Evolutionary conservation across 2,329 filamentous ascomycete genomes (phyloP).

Genomic region (Fusarium dlaminii): DNA sequence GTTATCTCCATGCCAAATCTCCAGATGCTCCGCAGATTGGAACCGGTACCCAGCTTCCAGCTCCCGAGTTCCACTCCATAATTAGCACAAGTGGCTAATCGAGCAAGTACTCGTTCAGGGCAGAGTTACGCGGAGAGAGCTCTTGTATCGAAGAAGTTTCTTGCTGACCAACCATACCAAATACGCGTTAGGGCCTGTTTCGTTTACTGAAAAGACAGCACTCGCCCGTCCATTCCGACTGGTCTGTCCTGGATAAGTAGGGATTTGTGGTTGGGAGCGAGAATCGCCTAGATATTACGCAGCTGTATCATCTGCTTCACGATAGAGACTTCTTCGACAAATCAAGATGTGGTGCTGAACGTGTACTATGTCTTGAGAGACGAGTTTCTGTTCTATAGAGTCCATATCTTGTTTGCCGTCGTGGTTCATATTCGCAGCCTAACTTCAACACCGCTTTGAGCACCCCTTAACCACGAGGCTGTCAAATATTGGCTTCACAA

Average conservation of each 20-base stretch:
- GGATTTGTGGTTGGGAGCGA: background rate
- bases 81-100: slow-evolving; percentile 33
- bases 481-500: slow-evolving; percentile 11
- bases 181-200: slow-evolving; percentile 28
- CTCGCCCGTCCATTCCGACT: slow-evolving; percentile 34
- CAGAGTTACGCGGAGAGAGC: slow-evolving; percentile 28
- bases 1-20: slow-evolving; percentile 35
- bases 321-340: slow-evolving; percentile 8
- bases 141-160: background rate
- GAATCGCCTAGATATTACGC: slow-evolving; percentile 19
- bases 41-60: slow-evolving; percentile 34
- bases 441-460: slow-evolving; percentile 20
- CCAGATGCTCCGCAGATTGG: slow-evolving; percentile 40
- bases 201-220: slow-evolving; percentile 5
- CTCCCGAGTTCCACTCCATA: slow-evolving; percentile 37
- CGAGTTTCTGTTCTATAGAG: background rate
- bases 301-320: slow-evolving; percentile 20
- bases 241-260: slow-evolving; percentile 5
- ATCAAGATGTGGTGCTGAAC: slow-evolving; percentile 18
- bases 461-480: slow-evolving; percentile 13
- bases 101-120: slow-evolving; percentile 28
- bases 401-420: background rate
- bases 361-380: background rate
- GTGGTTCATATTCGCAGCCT: background rate
- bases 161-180: slow-evolving; percentile 21